Percentiles rank a stretch among this genome's conserved stretches.
phyloP scores from a whole-genome alignment of 2,329 filamentous ascomycete species.

The Aphanocladium album region DNA sequence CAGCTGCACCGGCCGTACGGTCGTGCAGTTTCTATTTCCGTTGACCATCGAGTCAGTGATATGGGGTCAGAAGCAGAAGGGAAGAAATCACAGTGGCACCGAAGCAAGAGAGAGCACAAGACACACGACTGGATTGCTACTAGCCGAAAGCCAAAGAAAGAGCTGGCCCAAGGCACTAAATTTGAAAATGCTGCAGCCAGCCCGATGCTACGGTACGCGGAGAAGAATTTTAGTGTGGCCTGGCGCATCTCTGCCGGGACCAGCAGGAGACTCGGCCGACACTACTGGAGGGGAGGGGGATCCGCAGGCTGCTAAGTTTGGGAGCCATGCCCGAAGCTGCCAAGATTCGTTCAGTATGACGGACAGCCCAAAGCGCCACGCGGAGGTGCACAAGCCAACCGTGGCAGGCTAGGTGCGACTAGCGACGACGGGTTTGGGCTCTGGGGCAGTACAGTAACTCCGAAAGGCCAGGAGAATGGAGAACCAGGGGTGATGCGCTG shows the following conservation, averaged over 20 bases:
- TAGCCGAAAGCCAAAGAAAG: not conserved
- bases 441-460: not conserved
- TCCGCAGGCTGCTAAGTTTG: not conserved
- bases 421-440: not conserved
- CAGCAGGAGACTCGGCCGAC: slow-evolving; percentile 5
- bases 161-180: not conserved
- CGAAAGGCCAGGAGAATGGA: not conserved
- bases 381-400: not conserved
- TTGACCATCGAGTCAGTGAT: not conserved
- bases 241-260: not conserved
- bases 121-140: not conserved
- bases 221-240: not conserved
- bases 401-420: not conserved
- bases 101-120: not conserved
- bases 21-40: not conserved
- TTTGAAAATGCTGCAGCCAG: not conserved
- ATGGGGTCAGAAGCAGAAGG: too few relatives aligned
- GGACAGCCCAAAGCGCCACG: not conserved
- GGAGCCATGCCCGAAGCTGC: not conserved
- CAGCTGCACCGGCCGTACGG: not conserved
- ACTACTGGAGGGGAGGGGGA: slow-evolving; percentile 1
- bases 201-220: slow-evolving; percentile 1
- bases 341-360: slow-evolving; percentile 10
- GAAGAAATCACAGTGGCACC: not conserved
- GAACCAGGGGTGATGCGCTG: not conserved